Percentiles rank a stretch among this genome's conserved stretches.
Evolutionary conservation across 805 yeast species (phyloP).

Genomic region (Groenewaldozyma salmanticensis): DNA sequence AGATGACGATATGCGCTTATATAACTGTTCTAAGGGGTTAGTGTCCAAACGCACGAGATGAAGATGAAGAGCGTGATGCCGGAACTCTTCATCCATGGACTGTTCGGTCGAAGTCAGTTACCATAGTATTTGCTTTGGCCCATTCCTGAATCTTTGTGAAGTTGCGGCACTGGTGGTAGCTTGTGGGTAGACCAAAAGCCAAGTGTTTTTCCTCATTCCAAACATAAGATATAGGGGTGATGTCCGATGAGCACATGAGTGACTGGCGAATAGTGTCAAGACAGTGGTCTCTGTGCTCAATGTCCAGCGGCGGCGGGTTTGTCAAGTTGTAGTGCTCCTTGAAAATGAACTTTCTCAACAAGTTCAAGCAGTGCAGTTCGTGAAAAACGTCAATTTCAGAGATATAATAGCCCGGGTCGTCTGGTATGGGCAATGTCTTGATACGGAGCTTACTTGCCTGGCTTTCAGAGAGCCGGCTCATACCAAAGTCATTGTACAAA

Average conservation of each 20-base stretch:
- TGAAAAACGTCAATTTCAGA: constrained; percentile 4
- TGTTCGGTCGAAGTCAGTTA: constrained; percentile 1
- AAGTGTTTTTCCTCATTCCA: constrained; percentile 3
- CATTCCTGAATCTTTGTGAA: constrained; percentile 5
- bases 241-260: constrained; percentile 5
- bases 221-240: constrained; percentile 4
- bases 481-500: constrained; percentile 2
- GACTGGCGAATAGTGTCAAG: constrained; percentile 2
- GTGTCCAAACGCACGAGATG: no score
- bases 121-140: constrained; percentile 2
- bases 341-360: constrained; percentile 1
- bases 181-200: constrained; percentile 2
- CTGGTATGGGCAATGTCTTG: constrained; percentile 4
- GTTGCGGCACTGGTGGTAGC: constrained; percentile 3
- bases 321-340: constrained; percentile 4
- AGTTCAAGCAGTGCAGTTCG: constrained; percentile 6
- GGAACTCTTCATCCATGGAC: no score
- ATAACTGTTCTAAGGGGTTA: no score
- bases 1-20: no score
- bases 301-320: background rate
- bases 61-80: no score
- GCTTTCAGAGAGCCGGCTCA: background rate
- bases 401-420: constrained; percentile 4
- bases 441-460: constrained; percentile 4
- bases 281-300: constrained; percentile 4